These are phyloP conservation scores for Dalbergia oliveri DNA, from an alignment of 306 rosid genomes.

Conservation along the genomic window DNA sequence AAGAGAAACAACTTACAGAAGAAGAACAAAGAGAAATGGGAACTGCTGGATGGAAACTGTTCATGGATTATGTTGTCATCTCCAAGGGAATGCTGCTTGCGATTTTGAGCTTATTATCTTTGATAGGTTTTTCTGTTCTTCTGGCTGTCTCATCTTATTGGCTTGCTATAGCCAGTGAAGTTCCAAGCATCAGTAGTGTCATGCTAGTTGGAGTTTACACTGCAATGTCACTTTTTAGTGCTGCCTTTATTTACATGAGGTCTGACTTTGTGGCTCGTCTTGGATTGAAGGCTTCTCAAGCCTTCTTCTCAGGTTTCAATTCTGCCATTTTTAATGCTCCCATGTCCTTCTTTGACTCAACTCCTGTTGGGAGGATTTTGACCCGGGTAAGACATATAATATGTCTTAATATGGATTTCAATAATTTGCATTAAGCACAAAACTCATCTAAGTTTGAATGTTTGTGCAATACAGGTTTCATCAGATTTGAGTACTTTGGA, in stretches of 20 bases:
- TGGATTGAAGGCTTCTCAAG: slow-evolving; percentile 74
- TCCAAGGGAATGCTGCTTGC: slow-evolving; percentile 51
- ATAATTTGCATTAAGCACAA: too few relatives aligned
- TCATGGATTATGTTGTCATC: slow-evolving; percentile 58
- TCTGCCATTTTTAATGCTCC: slow-evolving; percentile 75
- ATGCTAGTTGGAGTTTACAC: slow-evolving; percentile 61
- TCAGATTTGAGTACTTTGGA: slow-evolving; percentile 76
- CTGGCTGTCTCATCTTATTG: too few relatives aligned
- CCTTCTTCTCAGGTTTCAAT: slow-evolving; percentile 68
- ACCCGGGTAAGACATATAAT: slow-evolving; percentile 59
- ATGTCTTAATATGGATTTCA: rapidly evolving
- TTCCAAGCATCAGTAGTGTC: slow-evolving; percentile 51
- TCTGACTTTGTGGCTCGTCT: slow-evolving; percentile 49
- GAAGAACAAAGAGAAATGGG: slow-evolving; percentile 71
- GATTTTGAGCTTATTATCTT: slow-evolving; percentile 13
- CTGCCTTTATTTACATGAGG: slow-evolving; percentile 52
- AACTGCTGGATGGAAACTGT: slow-evolving; percentile 65
- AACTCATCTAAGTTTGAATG: too few relatives aligned
- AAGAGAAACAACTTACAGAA: slow-evolving; percentile 60
- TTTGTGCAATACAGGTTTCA: slow-evolving; percentile 59
- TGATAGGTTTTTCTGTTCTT: slow-evolving; percentile 42
- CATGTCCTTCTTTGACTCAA: slow-evolving; percentile 79
- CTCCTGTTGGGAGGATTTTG: slow-evolving; percentile 72
- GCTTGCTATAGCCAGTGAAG: slow-evolving; percentile 68
- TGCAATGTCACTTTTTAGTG: slow-evolving; percentile 56